A percentile compares a stretch with the other conserved stretches of the same genome.
Evolutionary conservation across 345 rosid genomes (phyloP).

Genomic region (Murraya paniculata): DNA sequence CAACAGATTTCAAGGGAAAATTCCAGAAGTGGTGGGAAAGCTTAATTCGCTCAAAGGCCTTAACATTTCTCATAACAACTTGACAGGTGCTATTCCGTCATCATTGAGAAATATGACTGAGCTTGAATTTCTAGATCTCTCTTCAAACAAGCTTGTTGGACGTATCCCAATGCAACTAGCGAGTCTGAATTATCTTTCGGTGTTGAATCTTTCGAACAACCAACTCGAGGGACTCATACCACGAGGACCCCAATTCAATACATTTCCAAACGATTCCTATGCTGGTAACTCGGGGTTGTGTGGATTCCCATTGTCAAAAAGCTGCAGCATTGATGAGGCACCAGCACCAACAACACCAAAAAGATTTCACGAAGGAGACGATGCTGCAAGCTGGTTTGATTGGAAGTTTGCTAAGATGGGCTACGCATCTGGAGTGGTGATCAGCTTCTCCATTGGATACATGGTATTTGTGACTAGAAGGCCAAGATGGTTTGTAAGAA

Average conservation of each 20-base stretch:
- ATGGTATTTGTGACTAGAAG: too few relatives aligned
- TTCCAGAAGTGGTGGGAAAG: background rate
- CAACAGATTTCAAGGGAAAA: background rate
- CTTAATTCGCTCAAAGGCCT: background rate
- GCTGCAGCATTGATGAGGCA: background rate
- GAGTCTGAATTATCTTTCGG: background rate
- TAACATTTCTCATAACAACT: background rate
- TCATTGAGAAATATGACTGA: background rate
- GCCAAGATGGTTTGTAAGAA: too few relatives aligned
- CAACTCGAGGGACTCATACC: background rate
- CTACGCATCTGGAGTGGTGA: background rate
- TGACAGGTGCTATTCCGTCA: background rate
- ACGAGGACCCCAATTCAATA: background rate
- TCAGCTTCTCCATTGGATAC: too few relatives aligned
- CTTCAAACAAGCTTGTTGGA: background rate
- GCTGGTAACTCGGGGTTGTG: background rate
- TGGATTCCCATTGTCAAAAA: background rate
- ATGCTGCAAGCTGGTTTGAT: background rate
- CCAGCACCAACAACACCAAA: background rate
- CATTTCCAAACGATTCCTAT: background rate
- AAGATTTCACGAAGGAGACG: background rate
- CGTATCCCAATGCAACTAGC: background rate
- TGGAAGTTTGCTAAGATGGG: background rate
- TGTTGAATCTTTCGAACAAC: background rate
- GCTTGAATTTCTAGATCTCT: background rate